Evolutionary conservation across 768 basidiomycete genomes (phyloP).

Genomic region (Tylopilus subfusipes): DNA sequence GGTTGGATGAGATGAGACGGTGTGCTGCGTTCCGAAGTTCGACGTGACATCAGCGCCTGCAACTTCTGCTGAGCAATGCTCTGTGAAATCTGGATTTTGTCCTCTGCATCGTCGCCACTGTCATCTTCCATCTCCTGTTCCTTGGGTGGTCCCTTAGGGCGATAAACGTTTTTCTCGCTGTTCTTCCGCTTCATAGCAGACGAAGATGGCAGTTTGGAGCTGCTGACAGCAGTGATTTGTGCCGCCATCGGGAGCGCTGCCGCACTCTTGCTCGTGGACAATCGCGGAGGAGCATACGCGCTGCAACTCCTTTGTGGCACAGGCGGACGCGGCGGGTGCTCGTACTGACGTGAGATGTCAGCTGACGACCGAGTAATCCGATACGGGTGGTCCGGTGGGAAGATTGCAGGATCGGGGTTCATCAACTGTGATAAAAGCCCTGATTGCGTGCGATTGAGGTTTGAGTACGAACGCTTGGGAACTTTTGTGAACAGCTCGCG

Average conservation of each 20-base stretch:
- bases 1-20: slow-evolving; percentile 23
- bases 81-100: slow-evolving; percentile 54
- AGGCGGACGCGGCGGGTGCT: slow-evolving; percentile 16
- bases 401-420: slow-evolving; percentile 63
- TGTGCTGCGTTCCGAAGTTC: slow-evolving; percentile 31
- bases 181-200: slow-evolving; percentile 24
- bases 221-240: slow-evolving; percentile 39
- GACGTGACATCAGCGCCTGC: slow-evolving; percentile 51
- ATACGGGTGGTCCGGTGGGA: slow-evolving; percentile 60
- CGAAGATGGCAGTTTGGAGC: slow-evolving; percentile 25
- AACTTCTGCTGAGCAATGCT: slow-evolving; percentile 70
- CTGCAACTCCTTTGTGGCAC: slow-evolving; percentile 28
- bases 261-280: slow-evolving; percentile 53
- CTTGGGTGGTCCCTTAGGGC: slow-evolving; percentile 62
- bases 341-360: slow-evolving; percentile 38
- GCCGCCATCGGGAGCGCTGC: slow-evolving; percentile 59
- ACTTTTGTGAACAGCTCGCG: slow-evolving; percentile 70
- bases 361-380: slow-evolving; percentile 47
- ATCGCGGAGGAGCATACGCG: slow-evolving; percentile 32
- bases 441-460: slow-evolving; percentile 48
- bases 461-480: slow-evolving; percentile 61
- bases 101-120: slow-evolving; percentile 48
- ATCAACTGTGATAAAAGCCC: slow-evolving; percentile 67
- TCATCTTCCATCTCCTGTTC: slow-evolving; percentile 67
- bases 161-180: slow-evolving; percentile 42